Base-by-base conservation (phyloP, 257 asterid species). In the Plectranthus barbatus region DNA sequence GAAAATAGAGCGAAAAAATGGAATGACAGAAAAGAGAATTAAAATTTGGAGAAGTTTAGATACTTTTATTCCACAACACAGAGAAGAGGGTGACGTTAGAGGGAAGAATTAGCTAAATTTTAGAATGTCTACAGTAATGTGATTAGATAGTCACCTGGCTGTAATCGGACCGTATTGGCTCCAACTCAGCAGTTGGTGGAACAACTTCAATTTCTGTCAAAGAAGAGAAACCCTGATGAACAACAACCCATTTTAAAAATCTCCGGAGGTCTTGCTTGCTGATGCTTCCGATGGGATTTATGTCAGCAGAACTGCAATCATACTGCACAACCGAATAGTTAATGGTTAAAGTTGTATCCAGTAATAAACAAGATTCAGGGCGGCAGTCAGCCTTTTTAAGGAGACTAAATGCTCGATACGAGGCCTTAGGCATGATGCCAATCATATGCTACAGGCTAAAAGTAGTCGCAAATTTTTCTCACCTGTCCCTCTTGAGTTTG, bases 241-340 rank as follows among this genome's bases (percentile, higher is more conserved):
- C 75, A 39, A 91, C 89, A 67, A 95, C 99, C 97, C 97, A 89
- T 77, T 68, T 83, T 70, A 92, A 70, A 74, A 92, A 92, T 26
- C 73, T 74, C 47, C 96, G 81, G 34, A 89, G 85, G 76, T 89
- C 99, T 68, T 79, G 93, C 85, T 89, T 92, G 80, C 92, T 92
- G 70, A 89, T 83, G 72, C 95, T 92, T 60, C 98, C 98, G 49
- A 92, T 86, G 37, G 98, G 98, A 74, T 89, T 92, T 71, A 89
- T 89, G 82, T 92, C 99, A 67, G 97, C 99, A 40, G 99, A 79
- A 80, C 95, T 92, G 82, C 99, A 92, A 80, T 90, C 97, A 64
- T 92, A 92, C 99, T 88, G 92, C 81, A 77, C 15, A 36, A 59
- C 3, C n/a, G 24, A 46, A 40, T 2, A 48, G 34, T 55, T 47